phyloP scores from a whole-genome alignment of 148 eudicot species.

The Camellia lanceoleosa region DNA sequence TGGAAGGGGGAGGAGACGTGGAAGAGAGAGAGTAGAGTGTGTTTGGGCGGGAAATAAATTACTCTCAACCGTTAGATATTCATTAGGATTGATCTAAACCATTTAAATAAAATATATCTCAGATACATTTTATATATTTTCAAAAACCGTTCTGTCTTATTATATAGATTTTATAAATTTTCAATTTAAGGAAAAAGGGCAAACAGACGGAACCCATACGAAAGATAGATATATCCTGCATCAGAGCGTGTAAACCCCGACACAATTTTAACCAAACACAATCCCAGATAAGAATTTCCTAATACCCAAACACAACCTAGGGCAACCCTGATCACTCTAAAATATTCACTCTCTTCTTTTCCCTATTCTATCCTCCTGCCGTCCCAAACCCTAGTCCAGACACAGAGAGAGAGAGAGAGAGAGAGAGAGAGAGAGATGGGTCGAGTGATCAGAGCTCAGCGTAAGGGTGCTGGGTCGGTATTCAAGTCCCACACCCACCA shows the following conservation, averaged over 20 bases:
- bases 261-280: not conserved
- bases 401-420: too few species aligned
- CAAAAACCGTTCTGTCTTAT: too few species aligned
- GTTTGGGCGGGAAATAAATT: too few species aligned
- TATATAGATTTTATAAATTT: too few species aligned
- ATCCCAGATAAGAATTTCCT: not conserved
- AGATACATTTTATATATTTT: too few species aligned
- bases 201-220: too few species aligned
- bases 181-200: too few species aligned
- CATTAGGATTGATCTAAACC: too few species aligned
- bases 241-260: not conserved
- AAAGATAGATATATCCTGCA: not conserved
- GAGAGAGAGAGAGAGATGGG: slow-evolving; percentile 33
- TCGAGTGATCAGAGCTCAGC: slow-evolving; percentile 51
- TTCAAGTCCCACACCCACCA: slow-evolving; percentile 61
- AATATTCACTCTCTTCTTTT: not conserved
- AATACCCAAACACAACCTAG: not conserved
- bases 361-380: not conserved
- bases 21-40: too few species aligned
- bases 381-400: not conserved
- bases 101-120: too few species aligned
- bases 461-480: slow-evolving; percentile 53
- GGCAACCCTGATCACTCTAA: not conserved
- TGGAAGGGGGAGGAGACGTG: too few species aligned
- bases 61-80: too few species aligned